phyloP scores from a whole-genome alignment of 2,329 filamentous ascomycete species.

The Pseudogymnoascus destructans region DNA sequence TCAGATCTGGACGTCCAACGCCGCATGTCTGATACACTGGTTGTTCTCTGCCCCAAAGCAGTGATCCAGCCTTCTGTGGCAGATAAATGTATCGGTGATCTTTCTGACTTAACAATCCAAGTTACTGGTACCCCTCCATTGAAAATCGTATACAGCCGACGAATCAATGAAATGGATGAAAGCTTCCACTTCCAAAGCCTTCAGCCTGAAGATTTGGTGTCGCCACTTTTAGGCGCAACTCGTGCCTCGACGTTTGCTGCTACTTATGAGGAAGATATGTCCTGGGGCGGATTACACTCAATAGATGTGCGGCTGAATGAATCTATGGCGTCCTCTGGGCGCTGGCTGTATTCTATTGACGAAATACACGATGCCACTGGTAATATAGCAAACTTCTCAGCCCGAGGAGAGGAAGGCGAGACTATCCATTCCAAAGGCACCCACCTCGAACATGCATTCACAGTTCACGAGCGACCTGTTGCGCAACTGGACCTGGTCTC shows the following conservation, averaged over 20 bases:
- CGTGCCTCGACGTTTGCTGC: slow-evolving; percentile 44
- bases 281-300: slow-evolving; percentile 66
- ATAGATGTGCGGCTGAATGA: slow-evolving; percentile 82
- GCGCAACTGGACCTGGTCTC: slow-evolving; percentile 63
- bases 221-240: slow-evolving; percentile 55
- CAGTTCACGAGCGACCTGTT: slow-evolving; percentile 74
- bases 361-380: slow-evolving; percentile 86
- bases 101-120: slow-evolving; percentile 73
- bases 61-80: slow-evolving; percentile 50
- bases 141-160: slow-evolving; percentile 83
- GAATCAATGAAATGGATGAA: slow-evolving; percentile 69
- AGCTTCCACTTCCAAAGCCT: slow-evolving; percentile 87
- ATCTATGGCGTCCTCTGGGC: slow-evolving; percentile 63
- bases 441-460: slow-evolving; percentile 62
- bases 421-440: slow-evolving; percentile 42
- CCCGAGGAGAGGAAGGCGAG: slow-evolving; percentile 54
- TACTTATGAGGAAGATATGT: slow-evolving; percentile 50
- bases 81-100: slow-evolving; percentile 70
- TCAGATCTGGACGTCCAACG: slow-evolving; percentile 88
- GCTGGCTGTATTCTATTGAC: slow-evolving; percentile 83
- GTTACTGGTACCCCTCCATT: slow-evolving; percentile 82
- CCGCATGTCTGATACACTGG: slow-evolving; percentile 60
- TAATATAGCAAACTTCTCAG: slow-evolving; percentile 66
- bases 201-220: slow-evolving; percentile 74
- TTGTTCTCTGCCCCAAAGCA: slow-evolving; percentile 76